A percentile compares a stretch with the other conserved stretches of the same genome.
Conservation (phyloP, 805 yeast species). For the Lachancea quebecensis region DNA sequence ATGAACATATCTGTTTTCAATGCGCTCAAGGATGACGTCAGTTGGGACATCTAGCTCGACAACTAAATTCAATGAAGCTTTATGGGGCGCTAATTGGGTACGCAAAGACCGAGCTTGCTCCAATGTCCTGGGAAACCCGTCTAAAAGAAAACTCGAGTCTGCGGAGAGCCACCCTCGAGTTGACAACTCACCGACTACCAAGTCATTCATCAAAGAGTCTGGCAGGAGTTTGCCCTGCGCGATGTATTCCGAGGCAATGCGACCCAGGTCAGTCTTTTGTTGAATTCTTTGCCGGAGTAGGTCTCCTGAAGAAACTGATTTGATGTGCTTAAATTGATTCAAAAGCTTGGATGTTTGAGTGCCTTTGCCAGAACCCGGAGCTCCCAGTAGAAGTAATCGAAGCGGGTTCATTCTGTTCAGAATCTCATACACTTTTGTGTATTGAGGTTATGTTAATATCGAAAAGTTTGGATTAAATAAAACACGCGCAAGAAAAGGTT, state of each 20-base stretch:
- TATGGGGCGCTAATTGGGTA: conserved; percentile 31
- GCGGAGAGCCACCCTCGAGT: conserved; percentile 21
- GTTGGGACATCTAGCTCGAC: conserved; percentile 86
- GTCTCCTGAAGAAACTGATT: conserved; percentile 79
- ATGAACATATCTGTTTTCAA: conserved; percentile 82
- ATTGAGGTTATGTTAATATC: too few relatives aligned
- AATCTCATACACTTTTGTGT: too few relatives aligned
- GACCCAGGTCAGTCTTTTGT: conserved; percentile 46
- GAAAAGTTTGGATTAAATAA: too few relatives aligned
- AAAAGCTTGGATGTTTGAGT: conserved; percentile 69
- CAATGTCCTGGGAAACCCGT: conserved; percentile 85
- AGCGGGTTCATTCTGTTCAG: conserved; percentile 34
- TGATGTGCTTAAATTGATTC: conserved; percentile 44
- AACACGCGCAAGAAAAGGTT: too few relatives aligned
- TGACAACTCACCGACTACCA: conserved; percentile 47
- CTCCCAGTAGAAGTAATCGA: conserved; percentile 72
- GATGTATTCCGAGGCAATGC: conserved; percentile 50
- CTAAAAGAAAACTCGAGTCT: conserved; percentile 62
- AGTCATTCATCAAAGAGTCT: conserved; percentile 54
- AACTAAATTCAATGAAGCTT: conserved; percentile 58
- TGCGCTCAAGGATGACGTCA: conserved; percentile 69
- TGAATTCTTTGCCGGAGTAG: conserved; percentile 63
- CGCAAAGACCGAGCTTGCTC: conserved; percentile 63
- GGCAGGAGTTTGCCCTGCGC: conserved; percentile 65
- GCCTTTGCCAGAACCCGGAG: conserved; percentile 96